Percentiles rank a stretch among this genome's conserved stretches.
phyloP scores from a whole-genome alignment of 139 green algal genomes.

The Chlamydomonas sp. region DNA sequence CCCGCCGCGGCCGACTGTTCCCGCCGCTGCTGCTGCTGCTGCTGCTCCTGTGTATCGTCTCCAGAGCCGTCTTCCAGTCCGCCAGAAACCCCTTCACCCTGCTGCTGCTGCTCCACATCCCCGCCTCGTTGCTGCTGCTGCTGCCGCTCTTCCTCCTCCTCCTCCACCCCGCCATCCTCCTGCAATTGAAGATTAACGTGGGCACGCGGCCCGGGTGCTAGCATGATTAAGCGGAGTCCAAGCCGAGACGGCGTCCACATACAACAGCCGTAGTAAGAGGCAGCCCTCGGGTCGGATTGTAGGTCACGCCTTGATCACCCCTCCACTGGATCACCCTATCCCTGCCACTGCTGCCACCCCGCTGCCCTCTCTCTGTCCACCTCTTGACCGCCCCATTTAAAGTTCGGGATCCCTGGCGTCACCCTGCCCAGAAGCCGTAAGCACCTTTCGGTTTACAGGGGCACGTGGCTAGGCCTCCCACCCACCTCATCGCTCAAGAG shows the following conservation, averaged over 20 bases:
- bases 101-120: slow-evolving; percentile 12
- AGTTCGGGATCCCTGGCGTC: background rate
- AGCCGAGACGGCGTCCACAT: no score
- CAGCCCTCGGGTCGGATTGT: no score
- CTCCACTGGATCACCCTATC: no score
- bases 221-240: no score
- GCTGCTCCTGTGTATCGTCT: background rate
- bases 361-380: no score
- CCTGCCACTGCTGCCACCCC: no score
- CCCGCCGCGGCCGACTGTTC: background rate
- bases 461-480: background rate
- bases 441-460: background rate
- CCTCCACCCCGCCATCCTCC: no score
- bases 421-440: background rate
- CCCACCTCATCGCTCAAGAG: slow-evolving; percentile 68
- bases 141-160: background rate
- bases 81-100: background rate
- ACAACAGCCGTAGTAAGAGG: no score
- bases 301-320: no score
- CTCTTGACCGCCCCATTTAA: no score
- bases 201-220: no score
- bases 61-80: background rate
- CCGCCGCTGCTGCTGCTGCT: slow-evolving; percentile 11
- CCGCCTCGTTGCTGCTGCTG: background rate
- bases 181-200: no score